These are phyloP conservation scores for Marasmius fiardii DNA, from an alignment of 1,284 basidiomycete species.

Conservation along the genomic window DNA sequence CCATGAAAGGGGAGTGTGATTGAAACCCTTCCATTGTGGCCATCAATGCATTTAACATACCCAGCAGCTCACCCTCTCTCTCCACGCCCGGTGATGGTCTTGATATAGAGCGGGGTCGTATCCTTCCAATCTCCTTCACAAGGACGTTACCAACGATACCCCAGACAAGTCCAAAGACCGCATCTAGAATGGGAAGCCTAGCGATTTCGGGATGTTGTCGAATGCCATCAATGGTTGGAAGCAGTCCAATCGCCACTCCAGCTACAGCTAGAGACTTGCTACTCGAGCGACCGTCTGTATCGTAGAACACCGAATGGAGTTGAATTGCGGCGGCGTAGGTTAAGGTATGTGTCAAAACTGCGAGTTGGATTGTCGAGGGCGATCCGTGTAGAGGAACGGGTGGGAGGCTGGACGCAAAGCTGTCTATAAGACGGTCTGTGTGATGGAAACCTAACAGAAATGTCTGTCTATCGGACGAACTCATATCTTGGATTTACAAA, in stretches of 20 bases:
- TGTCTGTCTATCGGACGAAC: not conserved
- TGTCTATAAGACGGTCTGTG: constrained; percentile 9
- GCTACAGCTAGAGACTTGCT: constrained; percentile 4
- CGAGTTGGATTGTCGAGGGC: constrained; percentile 1
- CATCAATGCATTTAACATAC: constrained; percentile 6
- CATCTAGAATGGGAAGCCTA: not conserved
- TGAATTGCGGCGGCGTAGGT: not conserved
- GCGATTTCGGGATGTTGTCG: not conserved
- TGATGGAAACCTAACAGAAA: constrained; percentile 1
- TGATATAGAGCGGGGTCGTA: not conserved
- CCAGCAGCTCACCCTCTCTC: constrained; percentile 1
- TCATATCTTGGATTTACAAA: not conserved
- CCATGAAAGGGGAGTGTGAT: constrained; percentile 9
- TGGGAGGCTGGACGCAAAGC: constrained; percentile 8
- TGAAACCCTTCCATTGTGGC: constrained; percentile 10
- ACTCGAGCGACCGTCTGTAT: not conserved
- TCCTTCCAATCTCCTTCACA: constrained; percentile 6
- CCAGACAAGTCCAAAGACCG: constrained; percentile 9
- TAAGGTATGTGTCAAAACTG: constrained; percentile 5
- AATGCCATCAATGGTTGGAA: constrained; percentile 3
- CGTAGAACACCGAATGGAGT: not conserved
- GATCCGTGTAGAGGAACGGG: not conserved
- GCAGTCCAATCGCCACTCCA: not conserved
- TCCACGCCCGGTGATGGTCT: not conserved
- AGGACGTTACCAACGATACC: constrained; percentile 10